phyloP scores from a whole-genome alignment of 768 basidiomycete genomes.

The Calocera cornea region DNA sequence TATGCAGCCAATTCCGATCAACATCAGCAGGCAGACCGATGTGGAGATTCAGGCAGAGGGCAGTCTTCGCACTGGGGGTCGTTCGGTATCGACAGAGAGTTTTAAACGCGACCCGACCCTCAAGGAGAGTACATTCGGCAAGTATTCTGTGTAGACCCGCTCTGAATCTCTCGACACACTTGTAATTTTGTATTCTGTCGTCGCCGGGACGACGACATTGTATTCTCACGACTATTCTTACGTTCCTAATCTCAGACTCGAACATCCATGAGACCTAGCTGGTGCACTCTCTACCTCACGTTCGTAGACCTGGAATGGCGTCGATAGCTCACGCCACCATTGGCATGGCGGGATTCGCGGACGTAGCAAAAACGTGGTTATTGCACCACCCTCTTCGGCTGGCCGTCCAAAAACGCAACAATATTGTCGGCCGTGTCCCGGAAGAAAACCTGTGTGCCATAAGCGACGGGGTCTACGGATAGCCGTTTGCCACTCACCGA shows the following conservation, averaged over 20 bases:
- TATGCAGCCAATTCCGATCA: not conserved
- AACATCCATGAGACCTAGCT: too few species aligned
- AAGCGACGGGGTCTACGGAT: conserved; percentile 7
- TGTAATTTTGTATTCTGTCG: too few species aligned
- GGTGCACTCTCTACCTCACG: too few species aligned
- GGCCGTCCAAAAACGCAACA: conserved; percentile 36
- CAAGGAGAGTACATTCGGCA: not conserved
- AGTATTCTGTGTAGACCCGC: not conserved
- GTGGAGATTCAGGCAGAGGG: not conserved
- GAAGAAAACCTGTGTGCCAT: conserved; percentile 34
- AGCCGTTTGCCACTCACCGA: conserved; percentile 25
- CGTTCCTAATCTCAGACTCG: too few species aligned
- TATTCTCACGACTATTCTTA: too few species aligned
- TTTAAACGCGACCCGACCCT: not conserved
- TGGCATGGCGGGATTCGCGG: too few species aligned
- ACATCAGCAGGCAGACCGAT: not conserved
- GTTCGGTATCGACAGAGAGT: not conserved
- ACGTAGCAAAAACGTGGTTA: not conserved
- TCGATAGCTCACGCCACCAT: too few species aligned
- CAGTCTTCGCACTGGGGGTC: not conserved
- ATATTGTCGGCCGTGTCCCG: conserved; percentile 47
- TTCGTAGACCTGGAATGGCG: too few species aligned
- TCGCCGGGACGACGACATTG: too few species aligned
- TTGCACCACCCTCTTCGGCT: conserved; percentile 10
- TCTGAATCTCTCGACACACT: not conserved